These are phyloP conservation scores for Leucogyrophana mollusca DNA, from an alignment of 768 basidiomycete genomes.

Conservation along the genomic window DNA sequence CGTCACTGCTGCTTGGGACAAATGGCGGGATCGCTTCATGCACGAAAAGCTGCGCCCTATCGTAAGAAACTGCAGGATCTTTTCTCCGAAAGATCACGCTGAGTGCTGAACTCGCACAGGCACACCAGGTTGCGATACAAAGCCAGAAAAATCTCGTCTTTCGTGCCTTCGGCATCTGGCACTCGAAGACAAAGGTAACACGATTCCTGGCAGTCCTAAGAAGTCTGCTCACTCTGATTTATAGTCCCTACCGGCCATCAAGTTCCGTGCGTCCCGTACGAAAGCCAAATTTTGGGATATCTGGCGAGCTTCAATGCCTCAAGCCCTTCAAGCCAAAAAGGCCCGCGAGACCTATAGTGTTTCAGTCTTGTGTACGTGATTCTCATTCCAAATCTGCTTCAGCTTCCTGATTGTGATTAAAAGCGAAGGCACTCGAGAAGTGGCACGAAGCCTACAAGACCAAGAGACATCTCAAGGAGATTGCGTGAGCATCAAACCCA, in stretches of 20 bases:
- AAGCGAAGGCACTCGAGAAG: slow-evolving; percentile 55
- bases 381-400: slow-evolving; percentile 9
- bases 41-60: slow-evolving; percentile 64
- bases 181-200: slow-evolving; percentile 69
- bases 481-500: slow-evolving; percentile 59
- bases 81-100: neutral
- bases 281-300: slow-evolving; percentile 61
- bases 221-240: slow-evolving; percentile 9
- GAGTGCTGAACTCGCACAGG: slow-evolving; percentile 7
- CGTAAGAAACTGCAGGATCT: slow-evolving; percentile 37
- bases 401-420: slow-evolving; percentile 1
- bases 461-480: slow-evolving; percentile 74
- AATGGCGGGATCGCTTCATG: slow-evolving; percentile 72
- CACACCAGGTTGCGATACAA: slow-evolving; percentile 53
- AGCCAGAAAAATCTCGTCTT: slow-evolving; percentile 60
- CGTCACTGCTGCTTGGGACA: slow-evolving; percentile 67
- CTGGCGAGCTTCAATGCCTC: slow-evolving; percentile 73
- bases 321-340: slow-evolving; percentile 59
- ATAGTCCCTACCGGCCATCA: slow-evolving; percentile 78
- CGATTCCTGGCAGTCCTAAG: slow-evolving; percentile 2
- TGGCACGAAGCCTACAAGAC: slow-evolving; percentile 72
- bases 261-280: slow-evolving; percentile 61
- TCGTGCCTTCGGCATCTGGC: slow-evolving; percentile 73
- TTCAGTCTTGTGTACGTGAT: slow-evolving; percentile 54
- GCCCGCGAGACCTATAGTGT: slow-evolving; percentile 63